Conservation (phyloP, 2,329 filamentous ascomycete genomes). For the Colletotrichum neosansevieriae region DNA sequence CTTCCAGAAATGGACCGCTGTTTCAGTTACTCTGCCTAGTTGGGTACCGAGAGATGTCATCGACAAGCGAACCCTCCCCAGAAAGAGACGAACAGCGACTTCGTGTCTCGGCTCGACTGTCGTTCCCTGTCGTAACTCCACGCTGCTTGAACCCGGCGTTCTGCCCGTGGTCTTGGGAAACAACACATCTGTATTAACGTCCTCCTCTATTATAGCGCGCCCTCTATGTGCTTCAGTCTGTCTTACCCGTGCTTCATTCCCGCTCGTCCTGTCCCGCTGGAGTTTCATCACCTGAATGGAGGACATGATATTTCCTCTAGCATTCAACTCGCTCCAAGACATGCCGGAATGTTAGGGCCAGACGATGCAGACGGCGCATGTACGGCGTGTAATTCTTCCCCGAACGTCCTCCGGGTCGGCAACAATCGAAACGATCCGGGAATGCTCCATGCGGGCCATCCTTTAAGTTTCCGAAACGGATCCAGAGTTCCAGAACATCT, state of each 20-base stretch:
- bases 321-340: neutral
- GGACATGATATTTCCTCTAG: neutral
- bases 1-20: constrained; percentile 22
- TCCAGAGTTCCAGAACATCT: constrained; percentile 2
- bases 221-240: constrained; percentile 5
- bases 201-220: constrained; percentile 14
- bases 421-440: neutral
- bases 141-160: constrained; percentile 2
- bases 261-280: constrained; percentile 1
- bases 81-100: constrained; percentile 8
- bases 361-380: neutral
- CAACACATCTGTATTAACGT: constrained; percentile 7
- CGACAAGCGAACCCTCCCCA: constrained; percentile 19
- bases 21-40: constrained; percentile 28
- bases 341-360: neutral
- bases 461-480: constrained; percentile 3
- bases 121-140: constrained; percentile 21
- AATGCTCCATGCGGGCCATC: neutral
- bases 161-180: constrained; percentile 11
- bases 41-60: constrained; percentile 7
- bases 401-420: neutral
- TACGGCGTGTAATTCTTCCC: constrained; percentile 2
- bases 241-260: neutral
- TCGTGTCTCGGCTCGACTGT: constrained; percentile 15
- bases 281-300: constrained; percentile 16